These are phyloP conservation scores for Dovyalis caffra DNA, from an alignment of 345 rosid genomes.

Conservation along the genomic window DNA sequence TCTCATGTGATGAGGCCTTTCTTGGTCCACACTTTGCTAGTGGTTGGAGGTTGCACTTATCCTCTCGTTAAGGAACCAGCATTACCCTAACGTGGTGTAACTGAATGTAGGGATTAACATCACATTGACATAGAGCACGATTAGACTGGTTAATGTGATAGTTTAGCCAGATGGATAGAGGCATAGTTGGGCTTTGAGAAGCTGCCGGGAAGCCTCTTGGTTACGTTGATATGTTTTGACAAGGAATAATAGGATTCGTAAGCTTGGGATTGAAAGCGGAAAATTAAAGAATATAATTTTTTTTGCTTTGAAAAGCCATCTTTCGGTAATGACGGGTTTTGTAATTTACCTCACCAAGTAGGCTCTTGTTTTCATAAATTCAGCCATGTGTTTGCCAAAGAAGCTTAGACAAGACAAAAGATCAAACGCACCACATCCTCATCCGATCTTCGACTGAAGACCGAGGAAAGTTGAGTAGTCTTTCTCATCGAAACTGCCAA, in stretches of 20 bases:
- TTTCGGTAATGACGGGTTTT: background rate
- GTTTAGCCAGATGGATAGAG: no score
- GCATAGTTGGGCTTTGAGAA: no score
- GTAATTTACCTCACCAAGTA: background rate
- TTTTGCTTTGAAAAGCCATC: background rate
- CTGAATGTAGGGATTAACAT: background rate
- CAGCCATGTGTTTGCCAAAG: background rate
- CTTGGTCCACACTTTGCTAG: slow-evolving; percentile 28
- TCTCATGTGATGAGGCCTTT: slow-evolving; percentile 27
- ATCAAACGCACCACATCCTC: slow-evolving; percentile 3
- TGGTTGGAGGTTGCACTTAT: slow-evolving; percentile 20
- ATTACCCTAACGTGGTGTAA: background rate
- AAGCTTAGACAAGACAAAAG: slow-evolving; percentile 14
- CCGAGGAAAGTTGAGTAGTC: slow-evolving; percentile 15
- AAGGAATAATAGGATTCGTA: no score
- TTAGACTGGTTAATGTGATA: no score
- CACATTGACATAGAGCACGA: no score
- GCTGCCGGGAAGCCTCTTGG: no score
- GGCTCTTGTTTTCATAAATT: background rate
- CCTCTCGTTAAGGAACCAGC: background rate
- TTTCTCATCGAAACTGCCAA: slow-evolving; percentile 13
- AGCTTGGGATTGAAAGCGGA: no score
- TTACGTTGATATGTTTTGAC: no score
- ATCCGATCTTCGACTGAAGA: slow-evolving; percentile 13
- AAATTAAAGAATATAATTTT: background rate